Conservation (phyloP, 139 green algal genomes). For the Ettlia oleoabundans region DNA sequence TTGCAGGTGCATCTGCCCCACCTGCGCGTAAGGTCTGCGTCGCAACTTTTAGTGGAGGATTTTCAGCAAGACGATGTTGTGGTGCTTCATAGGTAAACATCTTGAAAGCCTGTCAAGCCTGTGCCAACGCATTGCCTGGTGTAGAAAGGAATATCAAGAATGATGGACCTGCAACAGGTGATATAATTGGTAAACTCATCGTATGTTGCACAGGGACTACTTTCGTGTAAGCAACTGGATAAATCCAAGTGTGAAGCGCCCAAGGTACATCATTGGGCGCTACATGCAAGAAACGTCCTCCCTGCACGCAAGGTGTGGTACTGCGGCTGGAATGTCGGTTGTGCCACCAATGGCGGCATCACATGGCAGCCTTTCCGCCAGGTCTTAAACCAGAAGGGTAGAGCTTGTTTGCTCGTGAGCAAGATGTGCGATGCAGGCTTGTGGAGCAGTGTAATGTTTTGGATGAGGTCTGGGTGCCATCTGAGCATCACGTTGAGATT, state of each 20-base stretch:
- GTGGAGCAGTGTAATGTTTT: conserved; percentile 23
- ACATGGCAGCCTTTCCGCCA: too few species aligned
- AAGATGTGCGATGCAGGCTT: not conserved
- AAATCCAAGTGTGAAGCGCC: not conserved
- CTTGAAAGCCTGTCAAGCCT: too few species aligned
- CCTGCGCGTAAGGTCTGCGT: too few species aligned
- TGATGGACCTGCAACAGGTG: too few species aligned
- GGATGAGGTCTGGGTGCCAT: conserved; percentile 22
- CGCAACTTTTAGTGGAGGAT: not conserved
- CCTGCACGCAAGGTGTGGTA: not conserved
- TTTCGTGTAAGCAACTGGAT: conserved; percentile 20
- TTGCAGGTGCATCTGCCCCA: conserved; percentile 1
- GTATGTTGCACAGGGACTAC: conserved; percentile 9
- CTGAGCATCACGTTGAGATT: conserved; percentile 1
- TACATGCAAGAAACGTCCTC: conserved; percentile 24
- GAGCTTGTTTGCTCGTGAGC: not conserved
- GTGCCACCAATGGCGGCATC: too few species aligned
- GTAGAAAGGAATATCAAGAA: too few species aligned
- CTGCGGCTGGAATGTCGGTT: not conserved
- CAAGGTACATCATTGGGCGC: conserved; percentile 8
- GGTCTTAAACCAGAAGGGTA: too few species aligned
- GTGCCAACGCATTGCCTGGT: too few species aligned
- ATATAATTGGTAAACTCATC: too few species aligned
- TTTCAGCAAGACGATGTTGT: not conserved
- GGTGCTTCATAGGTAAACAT: not conserved